These are phyloP conservation scores for Neurospora terricola DNA, from an alignment of 495 filamentous ascomycete species.

Conservation along the genomic window DNA sequence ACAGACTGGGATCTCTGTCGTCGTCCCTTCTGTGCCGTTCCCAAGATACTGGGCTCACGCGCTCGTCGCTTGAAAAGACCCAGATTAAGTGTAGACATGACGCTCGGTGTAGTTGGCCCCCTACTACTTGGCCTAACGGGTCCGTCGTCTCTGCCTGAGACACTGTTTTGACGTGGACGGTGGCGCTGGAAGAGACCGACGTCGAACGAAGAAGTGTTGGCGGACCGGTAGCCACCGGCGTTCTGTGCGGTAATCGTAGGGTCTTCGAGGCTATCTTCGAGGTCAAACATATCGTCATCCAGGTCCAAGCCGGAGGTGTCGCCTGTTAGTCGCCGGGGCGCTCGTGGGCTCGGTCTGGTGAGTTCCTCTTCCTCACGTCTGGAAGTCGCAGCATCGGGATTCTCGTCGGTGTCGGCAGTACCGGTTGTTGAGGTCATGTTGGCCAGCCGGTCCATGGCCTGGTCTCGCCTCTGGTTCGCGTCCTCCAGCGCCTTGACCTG, in stretches of 20 bases:
- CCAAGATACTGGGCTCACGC: constrained; percentile 40
- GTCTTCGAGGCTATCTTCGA: constrained; percentile 33
- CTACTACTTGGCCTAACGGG: constrained; percentile 40
- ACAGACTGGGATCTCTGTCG: constrained; percentile 20
- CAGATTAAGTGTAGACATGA: constrained; percentile 35
- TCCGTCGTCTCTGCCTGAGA: constrained; percentile 32
- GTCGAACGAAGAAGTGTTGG: constrained; percentile 35
- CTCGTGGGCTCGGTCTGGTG: constrained; percentile 15
- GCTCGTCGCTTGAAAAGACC: constrained; percentile 34
- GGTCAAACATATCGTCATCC: constrained; percentile 35
- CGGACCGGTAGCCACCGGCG: constrained; percentile 26
- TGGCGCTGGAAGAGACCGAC: constrained; percentile 29
- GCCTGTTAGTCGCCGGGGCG: constrained; percentile 15
- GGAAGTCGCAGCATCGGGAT: constrained; percentile 15
- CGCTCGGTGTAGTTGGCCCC: constrained; percentile 33
- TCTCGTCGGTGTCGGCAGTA: not conserved
- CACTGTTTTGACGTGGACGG: constrained; percentile 36
- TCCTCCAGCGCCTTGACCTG: constrained; percentile 22
- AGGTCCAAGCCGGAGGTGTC: constrained; percentile 37
- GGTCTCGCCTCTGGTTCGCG: constrained; percentile 25
- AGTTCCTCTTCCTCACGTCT: constrained; percentile 3
- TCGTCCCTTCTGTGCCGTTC: constrained; percentile 29
- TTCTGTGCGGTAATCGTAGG: constrained; percentile 17
- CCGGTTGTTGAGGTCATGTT: constrained; percentile 29
- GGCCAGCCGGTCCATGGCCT: constrained; percentile 28